Conservation (phyloP, 2,329 filamentous ascomycete genomes). For the Colletotrichum eleusines region DNA sequence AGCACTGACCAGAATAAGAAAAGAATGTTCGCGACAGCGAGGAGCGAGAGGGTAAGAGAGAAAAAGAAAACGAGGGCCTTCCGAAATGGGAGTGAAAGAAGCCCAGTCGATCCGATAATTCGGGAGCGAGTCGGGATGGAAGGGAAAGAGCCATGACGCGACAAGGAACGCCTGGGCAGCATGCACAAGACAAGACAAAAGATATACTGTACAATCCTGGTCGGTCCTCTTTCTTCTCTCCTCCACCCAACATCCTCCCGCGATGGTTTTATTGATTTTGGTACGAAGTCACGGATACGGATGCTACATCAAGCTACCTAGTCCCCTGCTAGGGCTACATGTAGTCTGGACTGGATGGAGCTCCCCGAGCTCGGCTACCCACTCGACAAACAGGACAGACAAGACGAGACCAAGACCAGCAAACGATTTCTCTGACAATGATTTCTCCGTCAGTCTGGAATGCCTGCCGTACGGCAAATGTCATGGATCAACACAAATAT, state of each 20-base stretch:
- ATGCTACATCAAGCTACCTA: slow-evolving; percentile 16
- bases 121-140: slow-evolving; percentile 5
- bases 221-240: slow-evolving; percentile 1
- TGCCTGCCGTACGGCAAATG: not conserved
- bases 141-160: no score
- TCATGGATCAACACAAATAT: not conserved
- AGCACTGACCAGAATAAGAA: slow-evolving; percentile 25
- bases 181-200: slow-evolving; percentile 20
- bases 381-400: not conserved
- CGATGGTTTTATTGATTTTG: not conserved
- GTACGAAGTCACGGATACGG: slow-evolving; percentile 2
- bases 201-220: no score
- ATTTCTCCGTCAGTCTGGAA: not conserved
- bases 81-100: slow-evolving; percentile 11
- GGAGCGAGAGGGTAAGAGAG: slow-evolving; percentile 8
- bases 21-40: slow-evolving; percentile 3
- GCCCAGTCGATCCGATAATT: not conserved
- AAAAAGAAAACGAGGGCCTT: slow-evolving; percentile 15
- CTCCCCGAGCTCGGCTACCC: not conserved
- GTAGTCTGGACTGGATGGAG: not conserved
- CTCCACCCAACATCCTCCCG: slow-evolving; percentile 7
- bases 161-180: no score
- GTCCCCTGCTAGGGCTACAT: not conserved
- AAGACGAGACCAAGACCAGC: slow-evolving; percentile 15
- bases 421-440: not conserved